Conservation (phyloP, 2,329 filamentous ascomycete species). For the Botrytis tulipae region DNA sequence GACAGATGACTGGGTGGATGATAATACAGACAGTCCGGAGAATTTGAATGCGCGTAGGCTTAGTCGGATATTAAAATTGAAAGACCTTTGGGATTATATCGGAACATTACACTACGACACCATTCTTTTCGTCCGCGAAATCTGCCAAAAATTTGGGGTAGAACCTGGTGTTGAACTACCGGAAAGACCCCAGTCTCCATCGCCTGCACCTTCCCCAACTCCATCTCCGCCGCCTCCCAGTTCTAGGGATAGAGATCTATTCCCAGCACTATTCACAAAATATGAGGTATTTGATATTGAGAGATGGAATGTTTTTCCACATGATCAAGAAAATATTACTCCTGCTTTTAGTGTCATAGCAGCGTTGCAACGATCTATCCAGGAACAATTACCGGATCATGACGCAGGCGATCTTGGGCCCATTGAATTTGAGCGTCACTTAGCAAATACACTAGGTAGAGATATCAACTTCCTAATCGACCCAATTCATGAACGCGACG, state of each 20-base stretch:
- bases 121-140: background rate
- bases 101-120: background rate
- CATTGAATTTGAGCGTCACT: background rate
- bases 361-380: background rate
- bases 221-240: background rate
- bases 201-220: background rate
- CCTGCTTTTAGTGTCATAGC: background rate
- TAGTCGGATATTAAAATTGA: background rate
- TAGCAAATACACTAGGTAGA: background rate
- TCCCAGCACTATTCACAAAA: background rate
- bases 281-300: background rate
- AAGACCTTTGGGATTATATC: background rate
- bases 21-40: background rate
- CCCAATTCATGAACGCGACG: background rate
- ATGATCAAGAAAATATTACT: no score
- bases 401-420: background rate
- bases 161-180: background rate
- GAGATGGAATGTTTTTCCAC: background rate
- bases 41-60: background rate
- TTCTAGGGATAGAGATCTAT: background rate
- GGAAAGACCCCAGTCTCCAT: background rate
- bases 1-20: conserved; percentile 5
- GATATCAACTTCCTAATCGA: background rate
- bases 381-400: background rate
- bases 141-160: background rate